A percentile compares a stretch with the other conserved stretches of the same genome.
phyloP scores from a whole-genome alignment of 768 basidiomycete species.

The Amanita pallidorosea region DNA sequence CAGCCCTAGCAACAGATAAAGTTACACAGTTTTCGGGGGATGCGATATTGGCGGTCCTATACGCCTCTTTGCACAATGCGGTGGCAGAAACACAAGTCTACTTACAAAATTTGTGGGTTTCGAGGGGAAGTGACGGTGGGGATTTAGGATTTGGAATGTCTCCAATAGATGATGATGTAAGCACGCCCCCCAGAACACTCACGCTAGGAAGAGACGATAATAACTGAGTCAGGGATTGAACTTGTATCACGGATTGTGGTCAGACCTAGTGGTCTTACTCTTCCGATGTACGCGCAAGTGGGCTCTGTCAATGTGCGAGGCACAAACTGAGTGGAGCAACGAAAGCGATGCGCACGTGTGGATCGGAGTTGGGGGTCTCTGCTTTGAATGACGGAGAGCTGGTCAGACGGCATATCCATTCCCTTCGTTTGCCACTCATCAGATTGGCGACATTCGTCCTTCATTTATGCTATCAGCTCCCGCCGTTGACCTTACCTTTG shows the following conservation, averaged over 20 bases:
- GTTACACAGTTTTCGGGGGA: neutral
- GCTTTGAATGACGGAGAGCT: neutral
- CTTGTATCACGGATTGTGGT: neutral
- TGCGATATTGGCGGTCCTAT: neutral
- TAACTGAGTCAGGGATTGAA: neutral
- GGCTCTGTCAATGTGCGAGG: neutral
- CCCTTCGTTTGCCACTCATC: neutral
- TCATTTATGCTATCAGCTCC: constrained; percentile 49
- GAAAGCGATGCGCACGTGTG: constrained; percentile 2
- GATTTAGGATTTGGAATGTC: constrained; percentile 8
- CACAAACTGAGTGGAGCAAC: neutral
- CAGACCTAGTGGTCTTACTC: neutral
- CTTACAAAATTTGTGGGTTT: constrained; percentile 45
- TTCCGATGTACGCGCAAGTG: neutral
- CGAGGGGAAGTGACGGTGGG: constrained; percentile 30
- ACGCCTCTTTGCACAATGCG: neutral
- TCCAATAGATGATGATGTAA: constrained; percentile 20
- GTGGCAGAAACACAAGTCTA: constrained; percentile 16
- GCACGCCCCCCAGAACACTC: constrained; percentile 8
- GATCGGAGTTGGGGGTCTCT: constrained; percentile 5
- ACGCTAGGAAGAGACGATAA: neutral
- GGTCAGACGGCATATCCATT: neutral
- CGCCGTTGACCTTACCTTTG: constrained; percentile 51
- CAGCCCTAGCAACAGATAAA: constrained; percentile 14
- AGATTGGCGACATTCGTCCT: neutral